A percentile compares a stretch with the other conserved stretches of the same genome.
Evolutionary conservation across 2,329 filamentous ascomycete species (phyloP).

Genomic region (Chlorencoelia australis): DNA sequence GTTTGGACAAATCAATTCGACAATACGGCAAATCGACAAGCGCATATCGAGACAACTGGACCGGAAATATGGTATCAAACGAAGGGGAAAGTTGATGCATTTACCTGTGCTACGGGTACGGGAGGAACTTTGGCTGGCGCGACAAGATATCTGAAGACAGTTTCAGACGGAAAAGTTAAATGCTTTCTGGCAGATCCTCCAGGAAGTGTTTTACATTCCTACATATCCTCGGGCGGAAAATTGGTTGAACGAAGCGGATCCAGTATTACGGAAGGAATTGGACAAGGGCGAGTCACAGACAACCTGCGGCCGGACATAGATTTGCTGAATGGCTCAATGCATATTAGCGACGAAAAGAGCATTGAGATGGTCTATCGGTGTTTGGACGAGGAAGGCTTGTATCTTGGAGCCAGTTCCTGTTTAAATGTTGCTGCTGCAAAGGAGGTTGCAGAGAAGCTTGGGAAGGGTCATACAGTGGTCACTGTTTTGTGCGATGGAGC

Average conservation of each 20-base stretch:
- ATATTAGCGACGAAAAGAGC: constrained; percentile 84
- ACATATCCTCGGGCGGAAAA: constrained; percentile 76
- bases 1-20: constrained; percentile 99
- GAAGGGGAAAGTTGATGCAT: constrained; percentile 74
- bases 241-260: constrained; percentile 72
- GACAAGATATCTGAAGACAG: constrained; percentile 81
- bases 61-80: constrained; percentile 98
- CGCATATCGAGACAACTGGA: constrained; percentile 93
- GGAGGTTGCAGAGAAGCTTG: constrained; percentile 84
- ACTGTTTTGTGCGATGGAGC: constrained; percentile 92
- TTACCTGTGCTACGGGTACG: constrained; percentile 91
- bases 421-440: constrained; percentile 93
- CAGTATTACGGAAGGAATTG: constrained; percentile 95
- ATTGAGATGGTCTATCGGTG: constrained; percentile 98
- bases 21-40: constrained; percentile 85
- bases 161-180: constrained; percentile 68
- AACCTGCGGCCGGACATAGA: constrained; percentile 81
- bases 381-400: constrained; percentile 89
- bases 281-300: constrained; percentile 92
- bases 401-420: constrained; percentile 86
- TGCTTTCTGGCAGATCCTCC: constrained; percentile 89
- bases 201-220: constrained; percentile 85
- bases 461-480: constrained; percentile 81
- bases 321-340: constrained; percentile 72
- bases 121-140: constrained; percentile 83